These are phyloP conservation scores for Dictyophora rubrovolvata DNA, from an alignment of 768 basidiomycete species.

Conservation along the genomic window DNA sequence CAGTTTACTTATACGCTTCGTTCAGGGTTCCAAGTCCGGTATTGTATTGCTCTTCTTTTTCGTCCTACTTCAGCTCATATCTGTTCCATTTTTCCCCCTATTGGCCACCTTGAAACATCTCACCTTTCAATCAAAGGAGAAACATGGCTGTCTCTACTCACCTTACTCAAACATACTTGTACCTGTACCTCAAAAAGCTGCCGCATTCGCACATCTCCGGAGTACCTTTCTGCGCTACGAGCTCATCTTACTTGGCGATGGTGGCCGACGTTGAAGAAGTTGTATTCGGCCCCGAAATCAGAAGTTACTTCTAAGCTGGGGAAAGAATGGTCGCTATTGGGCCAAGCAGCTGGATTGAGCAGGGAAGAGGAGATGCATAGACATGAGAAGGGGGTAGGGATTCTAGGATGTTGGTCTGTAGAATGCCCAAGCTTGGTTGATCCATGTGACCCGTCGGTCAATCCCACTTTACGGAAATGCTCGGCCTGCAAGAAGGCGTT, in stretches of 20 bases:
- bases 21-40: neutral
- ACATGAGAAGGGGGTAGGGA: neutral
- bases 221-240: conserved; percentile 3
- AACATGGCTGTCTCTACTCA: conserved; percentile 5
- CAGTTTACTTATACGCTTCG: neutral
- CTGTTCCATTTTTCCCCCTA: neutral
- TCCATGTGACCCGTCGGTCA: neutral
- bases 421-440: conserved; percentile 1
- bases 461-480: neutral
- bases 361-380: neutral
- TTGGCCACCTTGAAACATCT: too few species aligned
- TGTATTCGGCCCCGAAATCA: neutral
- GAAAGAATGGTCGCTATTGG: conserved; percentile 1
- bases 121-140: neutral
- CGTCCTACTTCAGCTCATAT: neutral
- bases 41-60: neutral
- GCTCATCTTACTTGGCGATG: conserved; percentile 6
- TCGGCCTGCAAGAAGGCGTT: conserved; percentile 2
- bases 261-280: neutral
- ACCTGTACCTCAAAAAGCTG: conserved; percentile 5
- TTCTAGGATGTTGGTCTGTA: conserved; percentile 4
- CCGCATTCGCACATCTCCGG: conserved; percentile 7
- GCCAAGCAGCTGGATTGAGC: conserved; percentile 1
- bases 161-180: conserved; percentile 8
- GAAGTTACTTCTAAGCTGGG: neutral